Evolutionary conservation across 495 filamentous ascomycete species (phyloP), one percentile per base, ranked within the genome.

Genomic region (Beverwykella pulmonaria): DNA sequence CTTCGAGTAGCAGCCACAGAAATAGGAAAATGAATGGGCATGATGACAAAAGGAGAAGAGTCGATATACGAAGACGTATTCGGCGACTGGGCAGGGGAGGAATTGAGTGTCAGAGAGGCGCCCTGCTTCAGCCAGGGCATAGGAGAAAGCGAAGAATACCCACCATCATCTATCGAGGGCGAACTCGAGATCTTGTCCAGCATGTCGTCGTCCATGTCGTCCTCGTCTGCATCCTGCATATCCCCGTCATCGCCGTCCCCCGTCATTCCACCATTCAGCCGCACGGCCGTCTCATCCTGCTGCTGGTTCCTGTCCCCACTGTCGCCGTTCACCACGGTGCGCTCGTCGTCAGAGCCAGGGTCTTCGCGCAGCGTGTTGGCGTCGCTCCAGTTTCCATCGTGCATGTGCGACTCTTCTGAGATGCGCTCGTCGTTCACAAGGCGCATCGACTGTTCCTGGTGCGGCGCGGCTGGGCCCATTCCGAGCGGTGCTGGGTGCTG

Each of bases 171-270:
- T 76, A 99, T 99, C 59, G 93, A 97, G 66, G 94, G 94, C 68
- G 93, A 97, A 77, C 93, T 97, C 53, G 92, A 97, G 50, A 98
- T 96, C 78, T 93, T 93, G 80, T 97, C 94, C 88, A 93, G 91
- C 82, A 91, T 80, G 74, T 98, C 94, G 69, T 91, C 88, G 72
- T 96, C 93, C 67, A 91, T 82, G 61, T 90, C 91, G 54, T 81
- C 82, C 63, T 89, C 68, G 27, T 71, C 63, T 7, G 63, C 94
- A 69, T 91, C 88, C 71, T 96, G 92, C 67, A 91, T 82, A 53
- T 90, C 91, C 19, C 56, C 60, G 34, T 70, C 67, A 29, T 73
- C 71, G 1, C 55, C 61, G 5, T 44, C 23, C 2, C 58, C 59
- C 0, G 27, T 57, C 41, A 65, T 70, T 0, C 71, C 71, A 39